Evolutionary conservation across 2,329 filamentous ascomycete species (phyloP).

Genomic region (Oidium heveae): DNA sequence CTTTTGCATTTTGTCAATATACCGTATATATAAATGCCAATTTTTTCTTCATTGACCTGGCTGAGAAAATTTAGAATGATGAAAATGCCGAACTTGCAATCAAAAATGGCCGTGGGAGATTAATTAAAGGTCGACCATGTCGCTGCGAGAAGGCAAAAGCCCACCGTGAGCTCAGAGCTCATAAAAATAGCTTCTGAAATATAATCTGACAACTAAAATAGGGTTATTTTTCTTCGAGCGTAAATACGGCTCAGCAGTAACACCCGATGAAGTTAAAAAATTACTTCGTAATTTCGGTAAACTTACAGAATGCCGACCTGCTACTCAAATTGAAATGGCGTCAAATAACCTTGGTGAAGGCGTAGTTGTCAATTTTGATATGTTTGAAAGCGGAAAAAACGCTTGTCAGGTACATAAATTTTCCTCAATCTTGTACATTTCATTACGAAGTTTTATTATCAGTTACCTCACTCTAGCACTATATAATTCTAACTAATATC

Average conservation of each 20-base stretch:
- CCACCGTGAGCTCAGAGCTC: slow-evolving; percentile 21
- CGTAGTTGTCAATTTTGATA: slow-evolving; percentile 23
- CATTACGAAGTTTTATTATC: background rate
- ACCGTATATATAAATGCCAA: slow-evolving; percentile 21
- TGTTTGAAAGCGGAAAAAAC: slow-evolving; percentile 25
- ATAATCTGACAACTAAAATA: slow-evolving; percentile 9
- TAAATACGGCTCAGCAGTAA: slow-evolving; percentile 16
- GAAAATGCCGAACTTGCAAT: slow-evolving; percentile 25
- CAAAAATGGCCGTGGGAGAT: slow-evolving; percentile 19
- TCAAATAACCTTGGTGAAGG: slow-evolving; percentile 12
- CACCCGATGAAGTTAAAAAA: slow-evolving; percentile 19
- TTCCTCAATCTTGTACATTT: too few relatives aligned
- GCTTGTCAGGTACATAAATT: slow-evolving; percentile 20
- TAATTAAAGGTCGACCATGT: slow-evolving; percentile 29
- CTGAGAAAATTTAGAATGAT: slow-evolving; percentile 18
- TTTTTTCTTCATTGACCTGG: background rate
- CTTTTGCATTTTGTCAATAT: slow-evolving; percentile 38
- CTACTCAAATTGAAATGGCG: slow-evolving; percentile 8
- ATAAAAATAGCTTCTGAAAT: background rate
- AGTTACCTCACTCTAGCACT: background rate
- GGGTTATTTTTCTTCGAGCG: slow-evolving; percentile 24
- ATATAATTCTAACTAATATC: slow-evolving; percentile 1
- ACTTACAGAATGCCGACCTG: slow-evolving; percentile 13
- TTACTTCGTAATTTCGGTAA: slow-evolving; percentile 21
- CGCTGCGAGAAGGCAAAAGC: slow-evolving; percentile 34